A percentile compares a stretch with the other conserved stretches of the same genome.
Evolutionary conservation across 306 rosid species (phyloP).

Genomic region (Rubus idaeus): DNA sequence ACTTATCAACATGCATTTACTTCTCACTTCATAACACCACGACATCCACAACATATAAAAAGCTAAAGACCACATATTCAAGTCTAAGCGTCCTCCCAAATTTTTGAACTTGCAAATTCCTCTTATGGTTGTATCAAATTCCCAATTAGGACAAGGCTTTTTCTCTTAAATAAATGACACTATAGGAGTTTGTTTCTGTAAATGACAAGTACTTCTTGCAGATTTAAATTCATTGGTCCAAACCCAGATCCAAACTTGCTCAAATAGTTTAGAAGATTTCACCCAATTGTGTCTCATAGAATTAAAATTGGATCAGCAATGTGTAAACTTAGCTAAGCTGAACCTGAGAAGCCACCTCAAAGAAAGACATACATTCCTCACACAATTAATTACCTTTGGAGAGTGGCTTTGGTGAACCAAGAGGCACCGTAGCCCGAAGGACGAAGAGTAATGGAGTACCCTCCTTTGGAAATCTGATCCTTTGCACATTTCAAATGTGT

Average conservation of each 20-base stretch:
- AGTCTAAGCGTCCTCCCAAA: neutral
- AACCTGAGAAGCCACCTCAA: neutral
- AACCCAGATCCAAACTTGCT: slow-evolving; percentile 11
- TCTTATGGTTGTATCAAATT: neutral
- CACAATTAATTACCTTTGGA: slow-evolving; percentile 56
- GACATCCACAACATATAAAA: neutral
- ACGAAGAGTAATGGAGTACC: slow-evolving; percentile 82
- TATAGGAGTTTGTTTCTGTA: neutral
- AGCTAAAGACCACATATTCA: neutral
- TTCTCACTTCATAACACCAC: neutral
- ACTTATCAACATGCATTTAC: neutral
- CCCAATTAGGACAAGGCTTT: neutral
- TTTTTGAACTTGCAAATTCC: neutral
- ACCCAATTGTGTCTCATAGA: slow-evolving; percentile 7
- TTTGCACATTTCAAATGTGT: slow-evolving; percentile 72
- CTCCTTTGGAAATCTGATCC: slow-evolving; percentile 99
- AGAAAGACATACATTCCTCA: neutral
- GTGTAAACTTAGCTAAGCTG: neutral
- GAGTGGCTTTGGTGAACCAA: slow-evolving; percentile 98
- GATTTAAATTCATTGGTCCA: neutral
- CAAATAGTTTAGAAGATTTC: neutral
- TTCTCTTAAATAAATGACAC: neutral
- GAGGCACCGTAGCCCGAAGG: slow-evolving; percentile 52
- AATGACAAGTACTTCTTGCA: neutral
- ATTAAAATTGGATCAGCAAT: neutral